Evolutionary conservation across 2,329 filamentous ascomycete species (phyloP), one percentile per base, ranked within the genome.

Genomic region (Calonectria montana): DNA sequence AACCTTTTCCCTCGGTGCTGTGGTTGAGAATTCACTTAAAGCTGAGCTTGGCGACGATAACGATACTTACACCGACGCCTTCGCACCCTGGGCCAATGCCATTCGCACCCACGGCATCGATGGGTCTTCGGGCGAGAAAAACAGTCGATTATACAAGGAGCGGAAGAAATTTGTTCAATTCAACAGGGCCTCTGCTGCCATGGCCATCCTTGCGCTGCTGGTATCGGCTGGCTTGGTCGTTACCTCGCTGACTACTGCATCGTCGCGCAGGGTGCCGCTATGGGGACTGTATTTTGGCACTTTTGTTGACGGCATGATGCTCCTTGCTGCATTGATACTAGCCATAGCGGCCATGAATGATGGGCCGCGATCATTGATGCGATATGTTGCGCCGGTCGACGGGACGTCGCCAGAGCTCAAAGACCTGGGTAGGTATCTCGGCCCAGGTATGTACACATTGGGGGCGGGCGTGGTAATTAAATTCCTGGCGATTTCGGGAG

Each of bases 371-470:
- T 63, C 69, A 9, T 62, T 74, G 10, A 21, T 74, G 4, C 48
- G 59, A 27, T 63, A 72, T 15, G 67, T 55, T 1, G 57, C 43
- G 21, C n/a, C 55, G 12, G 37, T 25, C 41, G 35, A 47, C 21
- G 25, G 55, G 2, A 23, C 21, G 5, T 37, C 27, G 7, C 45
- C 29, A 16, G 45, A 69, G 31, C 39, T 61, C 12, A 48, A 53
- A 21, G 59, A 68, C 31, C 41, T 65, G 10, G 62, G 13, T 2
- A 45, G 41, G 8, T 69, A 66, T 47, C 31, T 75, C 7, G 71
- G 73, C 1, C 73, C 73, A 10, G 73, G 71, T 1, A 73, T 73
- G 71, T 75, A 71, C 27, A 73, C 72, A n/a, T 63, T 75, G 31
- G 68, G 4, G 7, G 73, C 66, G 3, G 73, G 73, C 25, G 73